Evolutionary conservation across 176 grass and related monocot species (phyloP), one percentile per base, ranked within the genome.

Genomic region (Zoysia pacifica): DNA sequence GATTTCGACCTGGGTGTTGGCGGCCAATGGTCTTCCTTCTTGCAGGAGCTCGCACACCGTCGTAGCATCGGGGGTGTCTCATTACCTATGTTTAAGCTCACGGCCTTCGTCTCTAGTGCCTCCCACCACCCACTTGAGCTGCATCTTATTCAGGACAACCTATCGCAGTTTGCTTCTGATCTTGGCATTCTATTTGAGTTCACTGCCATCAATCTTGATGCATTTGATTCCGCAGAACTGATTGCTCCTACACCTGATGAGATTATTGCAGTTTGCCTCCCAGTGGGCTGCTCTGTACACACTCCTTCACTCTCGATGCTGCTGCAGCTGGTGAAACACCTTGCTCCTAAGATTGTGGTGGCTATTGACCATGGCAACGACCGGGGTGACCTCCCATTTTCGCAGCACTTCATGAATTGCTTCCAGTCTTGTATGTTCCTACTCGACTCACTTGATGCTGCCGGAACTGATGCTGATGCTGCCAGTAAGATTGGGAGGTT

Each of bases 1-100:
- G 91, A 93, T 76, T 93, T 93, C 4, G 87, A 93, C 67, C 86
- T 93, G 18, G 91, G 84, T 0, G 77, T 89, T 35, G 91, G 91
- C 38, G 84, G 83, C 41, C 87, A 93, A 42, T 93, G 91, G 91
- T 82, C 91, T 6, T 86, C 87, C 13, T 93, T 93, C 61, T 73
- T 93, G 84, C 91, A 93, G 74, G 91, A 93, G 84, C 76, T 93
- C 9, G 91, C 91, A 42, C 86, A 90, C 65, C 65, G 72, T 50
- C 65, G 78, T 4, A 70, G 82, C 42, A 51, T 56, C 16, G 78
- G 78, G 40, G 56, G 15, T 47, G 64, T 14, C n/a, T 15, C 69
- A 13, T 56, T 84, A 47, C 54, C 72, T 6, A 70, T 82, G 66
- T 74, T 93, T 49, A 89, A 85, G 71, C 65, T 93, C 18, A 89